Evolutionary conservation across 495 filamentous ascomycete species (phyloP), one percentile per base, ranked within the genome.

Genomic region (Xylaria intraflava): DNA sequence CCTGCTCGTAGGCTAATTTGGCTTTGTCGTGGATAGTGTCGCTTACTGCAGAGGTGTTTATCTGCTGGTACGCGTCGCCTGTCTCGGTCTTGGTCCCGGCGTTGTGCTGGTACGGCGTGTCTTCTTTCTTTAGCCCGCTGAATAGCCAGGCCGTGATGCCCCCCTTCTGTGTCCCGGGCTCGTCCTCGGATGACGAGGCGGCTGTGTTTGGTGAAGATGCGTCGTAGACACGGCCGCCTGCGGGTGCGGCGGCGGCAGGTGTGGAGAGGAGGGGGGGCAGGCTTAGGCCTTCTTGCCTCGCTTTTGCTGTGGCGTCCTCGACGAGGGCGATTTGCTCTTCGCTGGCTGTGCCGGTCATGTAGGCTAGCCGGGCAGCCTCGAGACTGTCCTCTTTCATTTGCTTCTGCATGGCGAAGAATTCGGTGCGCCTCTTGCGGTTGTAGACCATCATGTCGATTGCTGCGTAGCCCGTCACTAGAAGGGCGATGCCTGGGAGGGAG

Each of bases 401-500:
- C 62, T 77, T 76, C 59, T 87, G 77, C 61, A 85, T 74, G 45
- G 78, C 76, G 65, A 83, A 78, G 68, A 84, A 91, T 51, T 88
- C 82, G 53, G 72, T 72, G 46, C 78, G 77, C 50, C 78, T 77
- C 67, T 76, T 76, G 49, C 88, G 85, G 74, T 96, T 96, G 73
- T 92, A 87, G 39, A 88, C 67, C 26, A 93, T 81, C 82, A 98
- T 87, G 69, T 95, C 91, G 63, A 79, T 78, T 48, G 90, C 78
- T 6, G 92, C 86, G 73, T 90, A 93, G 51, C 83, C 76, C 19
- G 88, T 89, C 33, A 92, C 79, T 48, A 84, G 78, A 58, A 78
- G 83, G 56, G 83, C 81, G 59, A 95, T 65, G 47, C 83, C 90
- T 92, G 55, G 53, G 49, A 24, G 44, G 42, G 14, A 12, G 10